These are phyloP conservation scores for Agapanthus africanus DNA, from an alignment of 106 monocot genomes.

Conservation along the genomic window DNA sequence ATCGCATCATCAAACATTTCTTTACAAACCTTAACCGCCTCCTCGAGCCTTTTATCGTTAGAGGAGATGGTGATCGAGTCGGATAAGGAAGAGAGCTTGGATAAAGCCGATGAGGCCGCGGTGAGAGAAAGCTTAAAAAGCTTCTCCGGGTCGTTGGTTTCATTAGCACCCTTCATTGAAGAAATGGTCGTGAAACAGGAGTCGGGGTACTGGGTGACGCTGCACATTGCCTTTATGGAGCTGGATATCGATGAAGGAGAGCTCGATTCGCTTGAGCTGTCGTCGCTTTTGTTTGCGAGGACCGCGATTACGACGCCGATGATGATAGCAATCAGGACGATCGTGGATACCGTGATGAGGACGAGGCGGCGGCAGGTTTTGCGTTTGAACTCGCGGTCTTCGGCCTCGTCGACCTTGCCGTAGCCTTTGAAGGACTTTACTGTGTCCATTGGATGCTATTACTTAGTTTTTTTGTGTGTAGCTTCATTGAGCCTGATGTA, in stretches of 20 bases:
- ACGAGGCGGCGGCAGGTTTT: slow-evolving; percentile 29
- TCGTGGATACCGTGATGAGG: slow-evolving; percentile 25
- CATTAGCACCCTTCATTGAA: slow-evolving; percentile 24
- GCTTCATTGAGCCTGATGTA: too few species aligned
- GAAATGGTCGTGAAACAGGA: slow-evolving; percentile 56
- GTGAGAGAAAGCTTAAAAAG: slow-evolving; percentile 57
- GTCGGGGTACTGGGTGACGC: slow-evolving; percentile 39
- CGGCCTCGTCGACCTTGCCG: slow-evolving; percentile 33
- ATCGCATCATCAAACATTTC: slow-evolving; percentile 37
- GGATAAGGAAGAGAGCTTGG: slow-evolving; percentile 14
- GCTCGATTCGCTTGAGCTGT: neutral
- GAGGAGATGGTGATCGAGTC: slow-evolving; percentile 10
- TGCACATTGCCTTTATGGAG: slow-evolving; percentile 58
- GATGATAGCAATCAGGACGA: slow-evolving; percentile 40
- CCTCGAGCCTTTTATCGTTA: slow-evolving; percentile 23
- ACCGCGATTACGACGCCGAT: slow-evolving; percentile 19
- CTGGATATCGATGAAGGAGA: slow-evolving; percentile 9
- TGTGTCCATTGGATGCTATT: slow-evolving; percentile 27
- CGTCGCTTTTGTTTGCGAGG: slow-evolving; percentile 13
- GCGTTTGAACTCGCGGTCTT: slow-evolving; percentile 32
- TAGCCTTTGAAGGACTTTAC: slow-evolving; percentile 46
- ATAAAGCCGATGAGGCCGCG: slow-evolving; percentile 26
- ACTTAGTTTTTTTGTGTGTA: too few species aligned
- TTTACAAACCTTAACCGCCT: slow-evolving; percentile 37
- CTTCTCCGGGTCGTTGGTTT: slow-evolving; percentile 36